phyloP scores from a whole-genome alignment of 768 basidiomycete species.

The Lactarius tabidus region DNA sequence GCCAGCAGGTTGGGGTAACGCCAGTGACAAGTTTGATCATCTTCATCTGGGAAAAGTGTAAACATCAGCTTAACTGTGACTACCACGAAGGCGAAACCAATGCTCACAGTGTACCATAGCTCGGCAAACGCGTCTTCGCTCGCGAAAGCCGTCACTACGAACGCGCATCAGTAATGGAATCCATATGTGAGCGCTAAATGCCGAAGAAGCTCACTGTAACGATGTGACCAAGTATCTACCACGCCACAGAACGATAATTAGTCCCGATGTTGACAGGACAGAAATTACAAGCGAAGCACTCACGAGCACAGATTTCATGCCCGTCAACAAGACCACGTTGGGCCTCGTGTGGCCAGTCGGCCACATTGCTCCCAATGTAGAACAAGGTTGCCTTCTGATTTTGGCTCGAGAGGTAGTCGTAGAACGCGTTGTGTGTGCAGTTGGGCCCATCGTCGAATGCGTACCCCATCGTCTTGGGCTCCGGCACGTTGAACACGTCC shows the following conservation, averaged over 20 bases:
- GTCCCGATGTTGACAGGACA: no score
- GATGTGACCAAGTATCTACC: conserved; percentile 49
- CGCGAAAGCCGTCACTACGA: conserved; percentile 51
- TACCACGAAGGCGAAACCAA: background rate
- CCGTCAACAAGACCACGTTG: conserved; percentile 52
- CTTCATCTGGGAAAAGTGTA: conserved; percentile 37
- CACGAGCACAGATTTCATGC: conserved; percentile 53
- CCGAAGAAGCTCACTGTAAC: conserved; percentile 34
- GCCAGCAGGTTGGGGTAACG: conserved; percentile 58
- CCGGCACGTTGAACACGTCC: conserved; percentile 47
- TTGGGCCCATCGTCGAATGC: conserved; percentile 66
- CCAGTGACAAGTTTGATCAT: conserved; percentile 52
- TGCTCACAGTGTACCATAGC: conserved; percentile 61
- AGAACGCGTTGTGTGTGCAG: conserved; percentile 61
- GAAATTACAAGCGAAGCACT: conserved; percentile 33
- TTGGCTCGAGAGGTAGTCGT: conserved; percentile 47
- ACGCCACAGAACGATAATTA: background rate
- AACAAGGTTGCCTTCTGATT: conserved; percentile 65
- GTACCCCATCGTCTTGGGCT: conserved; percentile 56
- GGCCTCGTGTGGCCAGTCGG: conserved; percentile 54
- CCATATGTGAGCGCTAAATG: background rate
- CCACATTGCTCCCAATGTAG: conserved; percentile 56
- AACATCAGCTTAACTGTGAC: background rate
- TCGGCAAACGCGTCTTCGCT: conserved; percentile 73
- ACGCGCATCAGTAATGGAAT: background rate